phyloP scores from a whole-genome alignment of 2,329 filamentous ascomycete species.

The Aureobasidium sp. region DNA sequence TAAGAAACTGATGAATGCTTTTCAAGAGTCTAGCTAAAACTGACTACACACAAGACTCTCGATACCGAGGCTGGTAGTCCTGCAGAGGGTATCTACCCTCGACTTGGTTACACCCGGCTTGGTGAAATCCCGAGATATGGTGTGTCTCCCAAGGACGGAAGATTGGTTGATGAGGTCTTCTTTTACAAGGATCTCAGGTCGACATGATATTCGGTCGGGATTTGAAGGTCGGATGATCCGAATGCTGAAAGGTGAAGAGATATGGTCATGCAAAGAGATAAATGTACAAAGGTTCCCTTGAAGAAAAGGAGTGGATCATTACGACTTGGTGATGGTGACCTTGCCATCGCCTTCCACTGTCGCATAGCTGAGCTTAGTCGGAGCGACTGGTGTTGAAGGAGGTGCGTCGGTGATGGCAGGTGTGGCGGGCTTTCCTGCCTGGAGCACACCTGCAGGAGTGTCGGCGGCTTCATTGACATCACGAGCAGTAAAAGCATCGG shows the following conservation, averaged over 20 bases:
- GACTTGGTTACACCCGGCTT: slow-evolving; percentile 48
- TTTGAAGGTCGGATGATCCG: not conserved
- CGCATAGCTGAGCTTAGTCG: slow-evolving; percentile 27
- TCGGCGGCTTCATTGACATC: slow-evolving; percentile 90
- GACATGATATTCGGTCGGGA: not conserved
- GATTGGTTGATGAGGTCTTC: slow-evolving; percentile 44
- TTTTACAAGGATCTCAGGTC: slow-evolving; percentile 49
- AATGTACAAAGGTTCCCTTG: not conserved
- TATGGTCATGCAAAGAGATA: slow-evolving; percentile 3
- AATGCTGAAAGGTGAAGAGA: not conserved
- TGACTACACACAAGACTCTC: slow-evolving; percentile 34
- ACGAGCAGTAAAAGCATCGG: slow-evolving; percentile 65
- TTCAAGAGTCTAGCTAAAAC: not conserved
- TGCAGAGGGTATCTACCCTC: slow-evolving; percentile 47
- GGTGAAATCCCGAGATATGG: slow-evolving; percentile 49
- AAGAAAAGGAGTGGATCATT: not conserved
- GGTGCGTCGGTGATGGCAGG: slow-evolving; percentile 29
- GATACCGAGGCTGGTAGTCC: slow-evolving; percentile 45
- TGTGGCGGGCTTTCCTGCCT: slow-evolving; percentile 32
- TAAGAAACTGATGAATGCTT: slow-evolving; percentile 29
- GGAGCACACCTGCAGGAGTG: slow-evolving; percentile 61
- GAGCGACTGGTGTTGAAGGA: slow-evolving; percentile 16
- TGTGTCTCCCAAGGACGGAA: slow-evolving; percentile 38
- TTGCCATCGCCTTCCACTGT: slow-evolving; percentile 24
- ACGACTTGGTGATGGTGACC: slow-evolving; percentile 23